Conservation (phyloP, 768 basidiomycete genomes). For the Rhizopogon vesiculosus region DNA sequence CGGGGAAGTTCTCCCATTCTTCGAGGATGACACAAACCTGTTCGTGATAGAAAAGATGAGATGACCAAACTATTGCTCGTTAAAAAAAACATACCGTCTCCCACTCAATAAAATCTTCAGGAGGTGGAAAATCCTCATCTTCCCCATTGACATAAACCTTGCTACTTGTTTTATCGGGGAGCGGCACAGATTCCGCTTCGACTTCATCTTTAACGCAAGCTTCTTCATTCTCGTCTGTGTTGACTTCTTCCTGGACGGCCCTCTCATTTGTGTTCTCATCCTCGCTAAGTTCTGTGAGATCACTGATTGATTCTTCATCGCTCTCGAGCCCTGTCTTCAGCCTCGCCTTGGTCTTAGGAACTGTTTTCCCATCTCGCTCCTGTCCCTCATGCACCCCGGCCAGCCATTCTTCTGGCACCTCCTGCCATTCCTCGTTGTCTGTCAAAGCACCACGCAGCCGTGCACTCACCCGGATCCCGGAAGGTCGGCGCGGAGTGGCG, state of each 20-base stretch:
- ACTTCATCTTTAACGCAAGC: conserved; percentile 18
- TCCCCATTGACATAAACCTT: conserved; percentile 1
- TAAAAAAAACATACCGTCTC: conserved; percentile 63
- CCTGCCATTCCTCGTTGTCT: conserved; percentile 71
- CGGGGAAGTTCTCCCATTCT: conserved; percentile 82
- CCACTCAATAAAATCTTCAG: conserved; percentile 77
- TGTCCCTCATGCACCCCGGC: conserved; percentile 14
- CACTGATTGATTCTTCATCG: conserved; percentile 61
- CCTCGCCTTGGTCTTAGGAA: conserved; percentile 7
- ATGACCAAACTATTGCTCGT: not conserved
- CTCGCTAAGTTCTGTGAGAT: conserved; percentile 70
- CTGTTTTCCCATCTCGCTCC: conserved; percentile 12
- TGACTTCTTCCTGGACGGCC: conserved; percentile 8
- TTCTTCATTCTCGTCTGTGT: conserved; percentile 10
- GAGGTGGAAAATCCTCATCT: conserved; percentile 14
- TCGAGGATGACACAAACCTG: conserved; percentile 79
- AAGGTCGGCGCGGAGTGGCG: conserved; percentile 24
- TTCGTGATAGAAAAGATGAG: conserved; percentile 1
- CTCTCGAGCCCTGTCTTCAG: conserved; percentile 56
- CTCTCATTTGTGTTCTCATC: conserved; percentile 25
- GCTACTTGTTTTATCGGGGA: not conserved
- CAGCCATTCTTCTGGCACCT: conserved; percentile 73
- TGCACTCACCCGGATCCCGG: conserved; percentile 64
- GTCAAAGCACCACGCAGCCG: conserved; percentile 51
- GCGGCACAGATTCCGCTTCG: conserved; percentile 8